Evolutionary conservation across 2,329 filamentous ascomycete genomes (phyloP), one percentile per base, ranked within the genome.

Genomic region (Nemania sp.): DNA sequence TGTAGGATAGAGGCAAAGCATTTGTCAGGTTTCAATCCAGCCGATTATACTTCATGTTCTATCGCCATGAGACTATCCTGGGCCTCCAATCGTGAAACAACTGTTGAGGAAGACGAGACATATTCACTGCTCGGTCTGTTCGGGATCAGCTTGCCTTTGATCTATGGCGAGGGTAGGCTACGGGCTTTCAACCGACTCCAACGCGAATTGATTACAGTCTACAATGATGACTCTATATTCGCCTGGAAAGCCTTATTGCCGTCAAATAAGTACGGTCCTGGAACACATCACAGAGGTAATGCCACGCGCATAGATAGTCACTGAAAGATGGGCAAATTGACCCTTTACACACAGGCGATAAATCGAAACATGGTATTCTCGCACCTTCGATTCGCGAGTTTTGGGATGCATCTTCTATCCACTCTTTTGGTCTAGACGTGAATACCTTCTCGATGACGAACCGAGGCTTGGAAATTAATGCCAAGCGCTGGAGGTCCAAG

Each of bases 81-180:
- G 76, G 74, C 71, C 27, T 67, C 73, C 1, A 43, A 53, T 11
- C 63, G 75, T 24, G 18, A 67, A 29, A 76, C 70, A 11, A 75
- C 67, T 5, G 66, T 72, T 22, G 43, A 65, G 60, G 70, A 77
- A 58, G 74, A 79, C 60, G 59, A 67, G n/a, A 73, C 74, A 0
- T 77, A 77, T 55, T 75, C 70, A 29, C 55, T 78, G 2, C 52
- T 79, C 11, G 77, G 76, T 0, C 56, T 77, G 71, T 6, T 78
- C 72, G 76, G 75, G 68, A 32, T 70, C 13, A 74, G 72, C 38
- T 72, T 79, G 61, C 72, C 77, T 1, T 61, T 78, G 11, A 69
- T 77, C 7, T 79, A 77, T 45, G 76, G 76, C n/a, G 75, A 78
- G 56, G 75, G 57, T 10, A 64, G 75, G 35, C 32, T 52, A 18